Base-by-base conservation (phyloP, 768 basidiomycete species). In the Chalciporus piperatus region DNA sequence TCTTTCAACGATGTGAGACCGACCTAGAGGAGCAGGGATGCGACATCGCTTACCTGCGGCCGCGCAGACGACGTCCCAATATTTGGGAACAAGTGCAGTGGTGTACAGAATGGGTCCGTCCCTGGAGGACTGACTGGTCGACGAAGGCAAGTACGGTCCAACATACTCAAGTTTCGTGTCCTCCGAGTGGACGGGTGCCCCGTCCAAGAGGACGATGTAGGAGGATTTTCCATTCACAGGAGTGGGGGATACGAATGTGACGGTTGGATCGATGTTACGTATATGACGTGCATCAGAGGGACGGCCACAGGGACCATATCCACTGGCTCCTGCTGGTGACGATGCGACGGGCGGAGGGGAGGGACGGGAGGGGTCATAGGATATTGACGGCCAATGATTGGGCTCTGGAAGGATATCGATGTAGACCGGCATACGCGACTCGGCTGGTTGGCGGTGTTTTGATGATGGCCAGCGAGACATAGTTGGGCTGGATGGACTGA, bases 241-340 rank as follows among this genome's bases (percentile, higher is more conserved):
- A 2, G 74, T 67, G 3, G 67, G 74, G 4, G 84, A 79, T 28
- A 79, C 63, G 56, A 89, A 81, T 17, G 86, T 83, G 23, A 89
- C 75, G 2, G 82, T 82, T 0, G 85, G 84, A 59, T 89, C 83
- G 56, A 89, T 86, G 40, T 74, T 68, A 11, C 69, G 70, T 47
- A 89, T 70, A 20, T 74, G 76, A 28, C 85, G 84, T 37, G 82
- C 67, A 22, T 58, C 65, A 3, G 47, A 16, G 28, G 57, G 41
- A n/a, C 51, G 47, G 1, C 32, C 1, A 48, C 45, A 20, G 16
- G 49, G 20, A 41, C 13, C 30, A 20, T n/a, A 30, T 23, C 12
- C 17, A 17, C 25, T 43, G 19, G 33, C 25, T 12, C 20, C 41
- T 23, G 27, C 8, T 25, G 58, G 51, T 14, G 48, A 41, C 11